Evolutionary conservation across 2,329 filamentous ascomycete genomes (phyloP).

Genomic region (Chaetomium sp.): DNA sequence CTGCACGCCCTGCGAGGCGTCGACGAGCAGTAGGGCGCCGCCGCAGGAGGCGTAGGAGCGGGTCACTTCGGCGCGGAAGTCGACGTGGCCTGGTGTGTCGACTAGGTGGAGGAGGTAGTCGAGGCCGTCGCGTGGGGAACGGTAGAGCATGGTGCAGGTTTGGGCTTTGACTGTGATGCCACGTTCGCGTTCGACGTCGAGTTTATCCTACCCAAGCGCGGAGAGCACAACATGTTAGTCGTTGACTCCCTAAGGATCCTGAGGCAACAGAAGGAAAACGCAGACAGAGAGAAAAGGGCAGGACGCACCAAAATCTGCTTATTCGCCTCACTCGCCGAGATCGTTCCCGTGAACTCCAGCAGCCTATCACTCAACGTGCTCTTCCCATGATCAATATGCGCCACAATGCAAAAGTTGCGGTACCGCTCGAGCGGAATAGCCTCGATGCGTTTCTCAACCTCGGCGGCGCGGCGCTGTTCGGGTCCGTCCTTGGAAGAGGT

Average conservation of each 20-base stretch:
- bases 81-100: conserved; percentile 94
- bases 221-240: background rate
- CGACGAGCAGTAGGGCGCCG: conserved; percentile 84
- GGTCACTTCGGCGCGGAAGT: conserved; percentile 94
- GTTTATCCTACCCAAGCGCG: conserved; percentile 59
- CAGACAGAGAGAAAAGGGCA: too few relatives aligned
- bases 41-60: conserved; percentile 94
- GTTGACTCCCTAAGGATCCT: background rate
- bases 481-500: conserved; percentile 16
- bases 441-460: conserved; percentile 56
- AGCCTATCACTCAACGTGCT: conserved; percentile 90
- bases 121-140: conserved; percentile 57
- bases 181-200: conserved; percentile 91
- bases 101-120: conserved; percentile 95
- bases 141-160: conserved; percentile 97
- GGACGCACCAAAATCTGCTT: conserved; percentile 71
- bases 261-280: background rate
- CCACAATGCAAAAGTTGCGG: conserved; percentile 97
- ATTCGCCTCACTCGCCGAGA: conserved; percentile 70
- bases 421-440: conserved; percentile 72
- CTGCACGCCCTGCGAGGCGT: conserved; percentile 93
- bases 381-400: conserved; percentile 98
- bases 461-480: conserved; percentile 25
- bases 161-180: conserved; percentile 99
- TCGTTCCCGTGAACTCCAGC: conserved; percentile 90